Evolutionary conservation across 768 basidiomycete genomes (phyloP).

Genomic region (Fistulinella prunicolor): DNA sequence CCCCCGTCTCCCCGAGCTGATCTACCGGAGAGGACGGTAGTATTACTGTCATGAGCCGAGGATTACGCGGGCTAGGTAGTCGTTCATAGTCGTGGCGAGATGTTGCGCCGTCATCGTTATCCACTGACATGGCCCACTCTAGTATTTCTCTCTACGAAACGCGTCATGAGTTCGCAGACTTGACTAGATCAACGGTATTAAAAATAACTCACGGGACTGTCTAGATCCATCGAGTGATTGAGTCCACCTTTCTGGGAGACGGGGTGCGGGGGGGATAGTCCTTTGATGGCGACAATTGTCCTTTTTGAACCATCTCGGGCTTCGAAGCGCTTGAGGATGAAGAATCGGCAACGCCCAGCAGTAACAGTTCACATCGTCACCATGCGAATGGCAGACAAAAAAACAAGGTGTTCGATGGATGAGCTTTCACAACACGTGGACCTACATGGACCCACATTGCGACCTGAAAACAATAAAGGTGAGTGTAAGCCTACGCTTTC

Average conservation of each 20-base stretch:
- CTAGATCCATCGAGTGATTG: constrained; percentile 12
- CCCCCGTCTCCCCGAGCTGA: no score
- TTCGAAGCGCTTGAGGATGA: background rate
- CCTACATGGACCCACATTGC: constrained; percentile 24
- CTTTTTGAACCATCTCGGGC: constrained; percentile 11
- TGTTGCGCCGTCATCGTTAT: no score
- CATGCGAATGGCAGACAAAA: constrained; percentile 10
- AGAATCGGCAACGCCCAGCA: background rate
- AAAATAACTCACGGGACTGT: constrained; percentile 14
- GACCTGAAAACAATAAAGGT: constrained; percentile 17
- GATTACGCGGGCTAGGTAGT: no score
- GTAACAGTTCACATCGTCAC: constrained; percentile 13
- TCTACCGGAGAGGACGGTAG: background rate
- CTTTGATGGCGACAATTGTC: background rate
- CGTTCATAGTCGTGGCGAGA: no score
- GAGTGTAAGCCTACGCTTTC: background rate
- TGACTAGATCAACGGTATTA: background rate
- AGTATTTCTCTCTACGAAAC: constrained; percentile 8
- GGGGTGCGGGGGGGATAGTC: background rate
- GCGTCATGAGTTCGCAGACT: no score
- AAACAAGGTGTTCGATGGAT: constrained; percentile 8
- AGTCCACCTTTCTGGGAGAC: background rate
- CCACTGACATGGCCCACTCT: constrained; percentile 11
- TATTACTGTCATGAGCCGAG: constrained; percentile 8
- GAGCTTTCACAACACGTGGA: constrained; percentile 4